phyloP scores from a whole-genome alignment of 2,329 filamentous ascomycete genomes.

The Fusarium subtropicale region DNA sequence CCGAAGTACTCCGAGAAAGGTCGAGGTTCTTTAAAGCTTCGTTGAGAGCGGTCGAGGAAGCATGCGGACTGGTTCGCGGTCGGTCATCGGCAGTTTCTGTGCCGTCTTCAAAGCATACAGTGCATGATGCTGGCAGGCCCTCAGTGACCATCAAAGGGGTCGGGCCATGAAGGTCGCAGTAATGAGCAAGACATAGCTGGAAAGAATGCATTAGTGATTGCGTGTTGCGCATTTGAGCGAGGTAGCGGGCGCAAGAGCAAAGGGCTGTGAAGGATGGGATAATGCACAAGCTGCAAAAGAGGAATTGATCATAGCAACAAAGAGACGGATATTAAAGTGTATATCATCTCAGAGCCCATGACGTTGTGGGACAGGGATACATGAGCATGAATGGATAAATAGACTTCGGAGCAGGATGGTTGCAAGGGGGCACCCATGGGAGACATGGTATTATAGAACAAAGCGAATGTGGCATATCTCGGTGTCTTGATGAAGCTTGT shows the following conservation, averaged over 20 bases:
- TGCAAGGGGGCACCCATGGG: constrained; percentile 28
- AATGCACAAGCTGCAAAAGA: constrained; percentile 15
- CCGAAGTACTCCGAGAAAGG: constrained; percentile 58
- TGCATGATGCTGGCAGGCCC: constrained; percentile 70
- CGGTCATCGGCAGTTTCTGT: constrained; percentile 48
- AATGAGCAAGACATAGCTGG: constrained; percentile 76
- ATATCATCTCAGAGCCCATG: constrained; percentile 42
- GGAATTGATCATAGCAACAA: constrained; percentile 31
- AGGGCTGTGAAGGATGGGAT: constrained; percentile 3
- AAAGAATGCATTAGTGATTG: constrained; percentile 53
- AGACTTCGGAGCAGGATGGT: constrained; percentile 24
- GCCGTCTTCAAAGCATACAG: constrained; percentile 65
- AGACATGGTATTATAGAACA: constrained; percentile 33
- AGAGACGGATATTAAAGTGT: constrained; percentile 25
- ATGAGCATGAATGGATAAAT: constrained; percentile 30
- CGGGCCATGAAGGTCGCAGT: constrained; percentile 77
- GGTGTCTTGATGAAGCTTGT: constrained; percentile 27
- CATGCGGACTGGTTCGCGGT: constrained; percentile 56
- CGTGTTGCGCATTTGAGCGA: constrained; percentile 47
- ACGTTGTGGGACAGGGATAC: constrained; percentile 42
- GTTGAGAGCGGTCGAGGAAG: constrained; percentile 55
- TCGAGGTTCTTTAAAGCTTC: constrained; percentile 63
- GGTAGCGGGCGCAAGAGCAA: constrained; percentile 14
- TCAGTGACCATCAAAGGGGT: constrained; percentile 78
- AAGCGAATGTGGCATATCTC: constrained; percentile 36